Evolutionary conservation across 1,284 basidiomycete genomes (phyloP).

Genomic region (Melampsora larici-populina): DNA sequence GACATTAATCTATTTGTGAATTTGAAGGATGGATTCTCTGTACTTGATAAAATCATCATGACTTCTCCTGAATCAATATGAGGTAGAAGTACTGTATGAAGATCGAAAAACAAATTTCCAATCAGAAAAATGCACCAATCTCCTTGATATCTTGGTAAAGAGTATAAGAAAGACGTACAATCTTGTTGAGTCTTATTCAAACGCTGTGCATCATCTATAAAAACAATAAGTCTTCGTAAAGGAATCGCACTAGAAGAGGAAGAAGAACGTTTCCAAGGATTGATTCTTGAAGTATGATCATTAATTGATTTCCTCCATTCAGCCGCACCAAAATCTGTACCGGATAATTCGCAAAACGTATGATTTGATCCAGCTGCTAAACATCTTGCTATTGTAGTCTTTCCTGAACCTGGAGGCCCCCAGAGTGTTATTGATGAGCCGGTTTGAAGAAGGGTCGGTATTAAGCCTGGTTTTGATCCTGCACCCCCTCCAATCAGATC

Average conservation of each 20-base stretch:
- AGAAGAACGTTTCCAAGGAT: conserved; percentile 60
- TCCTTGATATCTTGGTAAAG: conserved; percentile 76
- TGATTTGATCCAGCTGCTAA: conserved; percentile 67
- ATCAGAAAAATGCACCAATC: conserved; percentile 56
- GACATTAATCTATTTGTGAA: conserved; percentile 72
- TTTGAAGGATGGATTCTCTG: conserved; percentile 82
- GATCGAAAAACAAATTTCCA: not conserved
- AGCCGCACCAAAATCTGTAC: conserved; percentile 63
- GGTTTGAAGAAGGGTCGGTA: conserved; percentile 59
- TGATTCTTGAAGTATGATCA: conserved; percentile 54
- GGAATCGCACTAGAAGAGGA: conserved; percentile 63
- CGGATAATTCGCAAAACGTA: conserved; percentile 52
- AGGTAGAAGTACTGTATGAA: conserved; percentile 44
- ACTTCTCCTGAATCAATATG: conserved; percentile 47
- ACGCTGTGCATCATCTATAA: conserved; percentile 85
- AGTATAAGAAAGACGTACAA: conserved; percentile 32
- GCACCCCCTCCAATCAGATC: conserved; percentile 60
- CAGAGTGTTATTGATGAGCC: conserved; percentile 56
- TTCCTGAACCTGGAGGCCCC: conserved; percentile 74
- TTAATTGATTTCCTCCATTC: conserved; percentile 78
- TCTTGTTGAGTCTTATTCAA: conserved; percentile 78
- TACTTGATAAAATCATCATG: conserved; percentile 76
- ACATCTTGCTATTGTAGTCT: conserved; percentile 73
- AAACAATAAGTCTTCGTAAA: conserved; percentile 62
- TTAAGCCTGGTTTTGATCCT: conserved; percentile 56